A percentile compares a stretch with the other conserved stretches of the same genome.
Conservation (phyloP, 2,329 filamentous ascomycete genomes). For the Sclerotinia borealis region DNA sequence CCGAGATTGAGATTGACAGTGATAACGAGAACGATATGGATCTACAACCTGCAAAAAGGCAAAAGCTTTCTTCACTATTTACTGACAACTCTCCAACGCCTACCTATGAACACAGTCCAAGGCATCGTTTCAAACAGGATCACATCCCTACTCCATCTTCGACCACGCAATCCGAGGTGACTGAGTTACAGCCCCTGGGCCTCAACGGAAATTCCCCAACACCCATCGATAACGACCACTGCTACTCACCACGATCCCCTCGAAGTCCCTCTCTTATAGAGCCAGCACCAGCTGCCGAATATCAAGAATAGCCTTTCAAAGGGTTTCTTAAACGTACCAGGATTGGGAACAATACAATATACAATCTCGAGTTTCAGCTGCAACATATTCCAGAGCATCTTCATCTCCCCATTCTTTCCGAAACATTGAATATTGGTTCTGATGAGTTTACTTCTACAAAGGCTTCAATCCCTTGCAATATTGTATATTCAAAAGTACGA, state of each 20-base stretch:
- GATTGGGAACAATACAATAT: too few species aligned
- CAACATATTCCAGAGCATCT: slow-evolving; percentile 13
- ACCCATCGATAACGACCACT: slow-evolving; percentile 8
- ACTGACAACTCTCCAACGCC: background rate
- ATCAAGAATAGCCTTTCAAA: too few species aligned
- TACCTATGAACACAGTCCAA: too few species aligned
- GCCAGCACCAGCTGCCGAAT: too few species aligned
- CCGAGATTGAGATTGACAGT: background rate
- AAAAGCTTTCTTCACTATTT: background rate
- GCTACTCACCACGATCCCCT: slow-evolving; percentile 4
- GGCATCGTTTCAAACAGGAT: too few species aligned
- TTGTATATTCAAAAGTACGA: background rate
- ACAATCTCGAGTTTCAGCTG: slow-evolving; percentile 17
- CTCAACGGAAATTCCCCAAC: slow-evolving; percentile 4
- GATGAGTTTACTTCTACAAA: slow-evolving; percentile 4
- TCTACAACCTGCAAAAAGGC: background rate
- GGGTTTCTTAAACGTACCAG: too few species aligned
- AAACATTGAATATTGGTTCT: slow-evolving; percentile 22
- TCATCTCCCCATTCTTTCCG: slow-evolving; percentile 13
- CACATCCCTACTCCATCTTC: background rate
- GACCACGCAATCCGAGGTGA: slow-evolving; percentile 4
- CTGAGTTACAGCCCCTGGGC: slow-evolving; percentile 1
- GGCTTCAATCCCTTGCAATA: slow-evolving; percentile 9
- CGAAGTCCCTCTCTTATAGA: too few species aligned
- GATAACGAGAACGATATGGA: background rate